Conservation (phyloP, 495 filamentous ascomycete species). For the Daldinia decipiens region DNA sequence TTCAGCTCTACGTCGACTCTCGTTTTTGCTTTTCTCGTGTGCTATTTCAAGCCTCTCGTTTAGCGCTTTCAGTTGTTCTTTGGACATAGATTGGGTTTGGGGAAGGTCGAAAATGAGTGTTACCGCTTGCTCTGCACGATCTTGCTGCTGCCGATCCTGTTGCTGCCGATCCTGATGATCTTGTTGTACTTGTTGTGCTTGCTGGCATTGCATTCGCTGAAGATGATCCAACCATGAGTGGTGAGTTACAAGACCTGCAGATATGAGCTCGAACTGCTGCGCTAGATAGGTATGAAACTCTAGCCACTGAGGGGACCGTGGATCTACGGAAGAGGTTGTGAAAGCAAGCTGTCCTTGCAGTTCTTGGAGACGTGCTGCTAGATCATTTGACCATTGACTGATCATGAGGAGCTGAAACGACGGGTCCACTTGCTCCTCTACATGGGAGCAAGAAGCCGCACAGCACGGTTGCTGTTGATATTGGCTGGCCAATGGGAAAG, state of each 20-base stretch:
- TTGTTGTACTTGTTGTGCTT: not conserved
- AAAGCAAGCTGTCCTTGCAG: not conserved
- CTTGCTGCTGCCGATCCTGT: not conserved
- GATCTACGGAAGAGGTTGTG: not conserved
- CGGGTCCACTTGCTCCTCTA: not conserved
- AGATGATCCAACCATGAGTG: slow-evolving; percentile 13
- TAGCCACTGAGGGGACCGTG: not conserved
- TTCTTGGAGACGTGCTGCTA: not conserved
- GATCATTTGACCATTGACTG: not conserved
- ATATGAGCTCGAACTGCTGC: slow-evolving; percentile 3
- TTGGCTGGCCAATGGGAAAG: not conserved
- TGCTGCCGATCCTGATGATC: not conserved
- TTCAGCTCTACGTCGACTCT: no score
- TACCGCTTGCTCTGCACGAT: not conserved
- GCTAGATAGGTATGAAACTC: slow-evolving; percentile 10
- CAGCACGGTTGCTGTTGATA: not conserved
- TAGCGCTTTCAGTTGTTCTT: not conserved
- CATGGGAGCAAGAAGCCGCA: not conserved
- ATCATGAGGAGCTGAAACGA: not conserved
- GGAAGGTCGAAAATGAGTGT: not conserved
- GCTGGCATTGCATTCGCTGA: not conserved
- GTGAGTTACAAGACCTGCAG: not conserved
- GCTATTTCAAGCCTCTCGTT: not conserved
- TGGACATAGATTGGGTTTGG: not conserved
- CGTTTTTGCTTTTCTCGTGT: not conserved